phyloP scores from a whole-genome alignment of 1,284 basidiomycete species.

The Lentinus polychrous region DNA sequence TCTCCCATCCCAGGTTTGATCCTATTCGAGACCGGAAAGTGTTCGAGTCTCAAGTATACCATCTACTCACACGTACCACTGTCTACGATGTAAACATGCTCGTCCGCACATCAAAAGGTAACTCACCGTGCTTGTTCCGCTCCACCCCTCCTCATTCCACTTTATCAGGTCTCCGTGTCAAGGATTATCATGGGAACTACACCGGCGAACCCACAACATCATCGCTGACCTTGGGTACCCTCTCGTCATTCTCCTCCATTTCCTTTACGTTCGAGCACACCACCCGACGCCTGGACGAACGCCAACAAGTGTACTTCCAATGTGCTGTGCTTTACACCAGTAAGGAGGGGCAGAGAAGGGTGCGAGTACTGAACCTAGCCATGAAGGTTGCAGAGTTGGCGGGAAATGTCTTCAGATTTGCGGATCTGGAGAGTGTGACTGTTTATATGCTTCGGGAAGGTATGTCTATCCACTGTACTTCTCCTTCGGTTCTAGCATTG shows the following conservation, averaged over 20 bases:
- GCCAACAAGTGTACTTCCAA: constrained; percentile 80
- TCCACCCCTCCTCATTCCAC: background rate
- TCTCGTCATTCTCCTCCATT: constrained; percentile 82
- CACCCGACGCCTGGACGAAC: constrained; percentile 64
- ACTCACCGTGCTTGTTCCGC: constrained; percentile 4
- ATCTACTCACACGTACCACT: constrained; percentile 67
- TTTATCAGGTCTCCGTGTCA: constrained; percentile 60
- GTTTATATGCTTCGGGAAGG: constrained; percentile 77
- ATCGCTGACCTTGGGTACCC: constrained; percentile 66
- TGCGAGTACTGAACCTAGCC: constrained; percentile 82
- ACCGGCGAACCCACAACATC: constrained; percentile 72
- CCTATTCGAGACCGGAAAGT: constrained; percentile 61
- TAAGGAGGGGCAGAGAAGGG: constrained; percentile 72
- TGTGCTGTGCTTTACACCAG: constrained; percentile 91
- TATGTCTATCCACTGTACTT: constrained; percentile 28
- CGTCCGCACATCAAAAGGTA: constrained; percentile 85
- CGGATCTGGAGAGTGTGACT: constrained; percentile 86
- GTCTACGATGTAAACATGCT: constrained; percentile 81
- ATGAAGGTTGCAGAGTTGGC: constrained; percentile 79
- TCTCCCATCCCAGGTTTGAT: constrained; percentile 89
- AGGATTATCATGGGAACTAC: constrained; percentile 78
- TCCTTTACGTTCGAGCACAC: constrained; percentile 56
- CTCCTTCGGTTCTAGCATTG: background rate
- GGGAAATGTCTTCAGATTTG: constrained; percentile 88
- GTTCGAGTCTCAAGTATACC: constrained; percentile 68